Base-by-base conservation (phyloP, 2,329 filamentous ascomycete genomes). In the Ophiostoma ulmi region DNA sequence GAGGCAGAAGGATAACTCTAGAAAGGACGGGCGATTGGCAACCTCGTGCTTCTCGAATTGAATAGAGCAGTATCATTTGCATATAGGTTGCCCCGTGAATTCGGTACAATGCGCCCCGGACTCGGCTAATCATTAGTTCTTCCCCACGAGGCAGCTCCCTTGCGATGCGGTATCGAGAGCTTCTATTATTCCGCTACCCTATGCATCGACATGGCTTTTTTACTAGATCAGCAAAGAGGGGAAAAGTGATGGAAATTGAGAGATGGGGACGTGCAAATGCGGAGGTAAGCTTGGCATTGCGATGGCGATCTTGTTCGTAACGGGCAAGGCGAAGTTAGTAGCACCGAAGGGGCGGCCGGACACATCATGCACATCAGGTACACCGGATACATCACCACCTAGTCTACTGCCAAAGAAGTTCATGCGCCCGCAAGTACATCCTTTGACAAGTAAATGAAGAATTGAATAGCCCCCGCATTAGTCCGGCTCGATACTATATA, bases 61-160 rank as follows among this genome's bases (percentile, higher is more conserved):
- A 5, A 22, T 5, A 63, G 11, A 14, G 58, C 26, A 63, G 52
- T 26, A 26, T n/a, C 17, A 13, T 22, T 20, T 26, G 22, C 1
- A 22, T 11, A 31, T 58, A 58, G 58, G 58, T n/a, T 63, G 58
- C 58, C 52, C 58, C 26, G 58, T 13, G 13, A 20, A 31, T 17
- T 63, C 58, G 58, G 58, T 63, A 35, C 58, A 63, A 63, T 63
- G 13, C 5, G 5, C 58, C 58, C 58, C 58, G 58, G 58, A 63
- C 26, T 6, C 11, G 26, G 26, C 58, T 63, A 20, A 63, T 26
- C 11, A 17, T 63, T 63, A 63, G 58, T 26, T 63, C 58, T 63
- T 55, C 58, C 58, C 58, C 58, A 63, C 35, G 58, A 26, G 26
- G 58, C 58, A 35, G 58, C 58, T 63, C 26, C 58, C 13, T 35